Evolutionary conservation across 345 rosid genomes (phyloP), one percentile per base, ranked within the genome.

Genomic region (Dimocarpus longan): DNA sequence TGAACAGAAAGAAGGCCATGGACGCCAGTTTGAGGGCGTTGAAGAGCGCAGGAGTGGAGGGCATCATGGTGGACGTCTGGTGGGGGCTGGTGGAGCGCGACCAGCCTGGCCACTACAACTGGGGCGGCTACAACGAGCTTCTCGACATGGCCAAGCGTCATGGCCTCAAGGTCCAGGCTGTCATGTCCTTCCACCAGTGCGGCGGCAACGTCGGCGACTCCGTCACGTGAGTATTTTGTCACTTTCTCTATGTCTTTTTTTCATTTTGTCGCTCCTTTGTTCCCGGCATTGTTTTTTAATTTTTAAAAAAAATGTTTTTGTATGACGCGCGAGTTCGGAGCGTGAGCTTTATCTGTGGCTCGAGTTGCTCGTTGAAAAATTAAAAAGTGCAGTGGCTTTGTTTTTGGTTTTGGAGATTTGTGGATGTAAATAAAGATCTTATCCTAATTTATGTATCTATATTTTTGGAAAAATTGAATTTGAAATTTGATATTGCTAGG

Each of bases 201-300:
- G 99, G 99, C 62, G 99, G 99, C 71, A 96, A 96, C 92, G 99
- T 96, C 70, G 98, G 99, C 54, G 99, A 96, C 74, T 94, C 99
- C 74, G 92, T 93, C 86, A 86, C 76, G 99, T 94, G 67, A 13
- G 99, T 87, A 8, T 57, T 32, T 42, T 67, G 32, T n/a, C 18
- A 4, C 28, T 66, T 80, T 44, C 77, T 32, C 48, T 16, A 32
- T 57, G 8, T 10, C 19, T 19, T 11, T 1, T 24, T 11, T 13
- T 24, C 18, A 44, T 72, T 18, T 2, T 4, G 1, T 48, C 13
- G 52, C 26, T 4, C 15, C 5, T 50, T 28, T 24, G 24, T 1
- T 26, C 19, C 2, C 6, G 4, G 18, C 26, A n/a, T 9, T 71
- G 3, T 19, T 24, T 2, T 60, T 48, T 39, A 46, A 44, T 1